Conservation (phyloP, 768 basidiomycete genomes). For the Termitomyces bulborhizus region DNA sequence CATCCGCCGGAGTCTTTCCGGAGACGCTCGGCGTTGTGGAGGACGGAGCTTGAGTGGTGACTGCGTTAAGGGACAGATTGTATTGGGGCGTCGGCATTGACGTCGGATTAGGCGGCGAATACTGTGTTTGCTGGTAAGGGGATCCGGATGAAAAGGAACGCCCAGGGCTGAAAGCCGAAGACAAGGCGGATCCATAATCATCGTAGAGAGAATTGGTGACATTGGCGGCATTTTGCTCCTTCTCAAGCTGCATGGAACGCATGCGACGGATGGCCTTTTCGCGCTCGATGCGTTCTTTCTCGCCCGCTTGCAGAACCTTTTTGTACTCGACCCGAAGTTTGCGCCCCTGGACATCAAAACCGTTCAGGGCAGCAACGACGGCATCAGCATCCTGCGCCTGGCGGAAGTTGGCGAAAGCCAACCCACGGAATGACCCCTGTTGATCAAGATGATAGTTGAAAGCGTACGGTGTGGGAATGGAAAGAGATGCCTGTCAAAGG, state of each 20-base stretch:
- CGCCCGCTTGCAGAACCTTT: constrained; percentile 97
- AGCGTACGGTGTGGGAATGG: constrained; percentile 95
- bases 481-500: constrained; percentile 65
- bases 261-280: constrained; percentile 98
- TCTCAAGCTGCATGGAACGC: constrained; percentile 94
- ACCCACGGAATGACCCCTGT: constrained; percentile 91
- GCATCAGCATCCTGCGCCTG: constrained; percentile 88
- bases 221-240: constrained; percentile 49
- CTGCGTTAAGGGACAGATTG: constrained; percentile 36
- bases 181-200: constrained; percentile 63
- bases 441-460: constrained; percentile 99
- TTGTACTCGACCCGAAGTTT: constrained; percentile 99
- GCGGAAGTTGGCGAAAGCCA: constrained; percentile 98
- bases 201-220: constrained; percentile 53
- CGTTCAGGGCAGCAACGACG: constrained; percentile 93
- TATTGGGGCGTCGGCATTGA: constrained; percentile 40
- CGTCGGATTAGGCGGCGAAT: constrained; percentile 58
- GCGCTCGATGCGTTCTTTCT: constrained; percentile 97
- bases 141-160: constrained; percentile 66
- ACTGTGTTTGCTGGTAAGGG: constrained; percentile 55
- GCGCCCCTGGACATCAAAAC: constrained; percentile 93
- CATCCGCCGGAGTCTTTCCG: constrained; percentile 57
- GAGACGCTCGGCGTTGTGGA: constrained; percentile 58
- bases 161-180: constrained; percentile 59
- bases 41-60: constrained; percentile 46